Evolutionary conservation across 2,329 filamentous ascomycete genomes (phyloP), one percentile per base, ranked within the genome.

Genomic region (Ilyonectria mors-panacis): DNA sequence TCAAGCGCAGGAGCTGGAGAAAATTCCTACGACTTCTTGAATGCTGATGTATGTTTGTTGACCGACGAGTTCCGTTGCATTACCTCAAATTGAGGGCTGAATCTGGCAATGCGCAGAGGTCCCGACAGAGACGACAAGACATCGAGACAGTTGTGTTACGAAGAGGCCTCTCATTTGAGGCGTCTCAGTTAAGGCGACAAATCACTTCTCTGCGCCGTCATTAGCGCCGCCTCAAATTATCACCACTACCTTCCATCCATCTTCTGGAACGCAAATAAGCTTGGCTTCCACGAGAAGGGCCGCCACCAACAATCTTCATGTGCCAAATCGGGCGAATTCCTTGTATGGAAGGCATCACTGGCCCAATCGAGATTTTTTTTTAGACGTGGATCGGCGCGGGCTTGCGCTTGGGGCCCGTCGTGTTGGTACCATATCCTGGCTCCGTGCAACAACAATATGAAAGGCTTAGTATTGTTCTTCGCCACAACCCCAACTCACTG

Each of bases 381-480:
- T 28, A 23, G 59, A n/a, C 26, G 23, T 21, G 17, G 42, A 26
- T 60, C 35, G 48, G 62, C 30, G 50, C 39, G 39, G 61, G 33
- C 19, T 42, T 44, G n/a, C 6, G 45, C 6, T 50, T 9, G 26
- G 58, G 39, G 50, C 35, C 56, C 42, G 54, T 42, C 45, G 42
- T 60, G 42, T 60, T 33, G 55, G 68, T 45, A 45, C 30, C 30
- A 59, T 60, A 65, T 68, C 50, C 33, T 35, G 54, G 30, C 54
- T 63, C 56, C 48, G 66, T 70, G 68, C 48, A 35, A 68, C 63
- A 75, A 73, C 67, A 75, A 74, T 75, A 71, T 71, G 53, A 71
- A 71, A 48, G 61, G 51, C 66, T 71, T 71, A 45, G 58, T 71
- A 76, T 76, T 76, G 73, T 76, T 75, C 72, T 68, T 39, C 5